These are phyloP conservation scores for Austroboletus niveus DNA, from an alignment of 1,284 basidiomycete genomes.

Conservation along the genomic window DNA sequence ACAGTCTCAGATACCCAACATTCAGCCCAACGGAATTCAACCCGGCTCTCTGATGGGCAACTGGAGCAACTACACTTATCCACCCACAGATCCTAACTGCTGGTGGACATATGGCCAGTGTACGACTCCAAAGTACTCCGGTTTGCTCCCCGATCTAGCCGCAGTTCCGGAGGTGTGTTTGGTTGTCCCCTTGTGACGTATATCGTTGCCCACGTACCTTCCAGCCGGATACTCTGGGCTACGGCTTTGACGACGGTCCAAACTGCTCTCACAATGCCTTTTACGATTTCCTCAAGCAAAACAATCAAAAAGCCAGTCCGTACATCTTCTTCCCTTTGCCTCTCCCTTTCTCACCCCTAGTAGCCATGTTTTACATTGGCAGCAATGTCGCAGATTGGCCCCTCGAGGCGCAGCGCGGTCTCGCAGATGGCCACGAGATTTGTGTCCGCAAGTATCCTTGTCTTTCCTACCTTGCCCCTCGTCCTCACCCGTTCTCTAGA, in stretches of 20 bases:
- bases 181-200: neutral
- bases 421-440: slow-evolving; percentile 66
- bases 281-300: slow-evolving; percentile 57
- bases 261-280: slow-evolving; percentile 68
- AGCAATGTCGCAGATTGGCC: slow-evolving; percentile 75
- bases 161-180: slow-evolving; percentile 55
- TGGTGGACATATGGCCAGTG: slow-evolving; percentile 65
- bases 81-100: slow-evolving; percentile 43
- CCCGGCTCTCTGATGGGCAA: slow-evolving; percentile 32
- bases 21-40: slow-evolving; percentile 37
- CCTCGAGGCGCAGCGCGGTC: slow-evolving; percentile 64
- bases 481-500: slow-evolving; percentile 33
- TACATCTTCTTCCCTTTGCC: slow-evolving; percentile 1
- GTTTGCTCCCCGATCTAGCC: slow-evolving; percentile 52
- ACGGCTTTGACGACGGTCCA: slow-evolving; percentile 70
- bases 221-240: slow-evolving; percentile 60
- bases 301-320: slow-evolving; percentile 70
- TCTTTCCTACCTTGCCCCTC: neutral
- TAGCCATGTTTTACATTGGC: slow-evolving; percentile 76
- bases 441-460: slow-evolving; percentile 45
- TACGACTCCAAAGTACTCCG: slow-evolving; percentile 47
- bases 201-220: neutral
- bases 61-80: slow-evolving; percentile 33
- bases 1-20: slow-evolving; percentile 31
- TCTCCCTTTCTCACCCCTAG: neutral